A percentile compares a stretch with the other conserved stretches of the same genome.
Evolutionary conservation across 192 early-diverging fungal species (phyloP).

Genomic region (Pilobolus umbonatus): DNA sequence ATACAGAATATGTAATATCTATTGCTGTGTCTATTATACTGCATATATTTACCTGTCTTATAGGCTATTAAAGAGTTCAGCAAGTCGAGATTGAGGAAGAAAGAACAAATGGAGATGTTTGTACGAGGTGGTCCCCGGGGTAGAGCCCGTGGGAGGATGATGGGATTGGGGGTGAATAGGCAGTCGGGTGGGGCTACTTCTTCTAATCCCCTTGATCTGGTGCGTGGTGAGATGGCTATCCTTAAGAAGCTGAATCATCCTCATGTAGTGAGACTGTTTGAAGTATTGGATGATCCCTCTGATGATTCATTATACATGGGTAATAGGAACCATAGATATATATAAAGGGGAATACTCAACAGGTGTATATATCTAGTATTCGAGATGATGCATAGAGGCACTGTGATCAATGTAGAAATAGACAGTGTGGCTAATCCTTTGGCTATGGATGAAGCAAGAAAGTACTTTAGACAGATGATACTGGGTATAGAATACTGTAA

Average conservation of each 20-base stretch:
- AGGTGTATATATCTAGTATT: conserved; percentile 56
- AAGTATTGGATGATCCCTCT: conserved; percentile 88
- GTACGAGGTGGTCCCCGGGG: conserved; percentile 41
- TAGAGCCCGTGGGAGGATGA: conserved; percentile 44
- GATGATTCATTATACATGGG: conserved; percentile 77
- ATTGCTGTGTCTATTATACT: background rate
- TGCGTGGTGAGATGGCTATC: conserved; percentile 87
- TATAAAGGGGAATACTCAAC: background rate
- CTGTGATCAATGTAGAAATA: conserved; percentile 68
- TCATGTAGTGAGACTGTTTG: conserved; percentile 83
- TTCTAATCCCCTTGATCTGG: conserved; percentile 76
- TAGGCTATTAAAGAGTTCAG: conserved; percentile 93
- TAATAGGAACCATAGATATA: conserved; percentile 18
- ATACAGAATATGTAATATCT: conserved; percentile 51
- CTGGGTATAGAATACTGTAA: conserved; percentile 94
- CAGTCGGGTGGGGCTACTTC: conserved; percentile 20
- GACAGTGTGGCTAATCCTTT: conserved; percentile 49
- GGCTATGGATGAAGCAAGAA: conserved; percentile 51
- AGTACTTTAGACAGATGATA: conserved; percentile 81
- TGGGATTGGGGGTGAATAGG: conserved; percentile 48
- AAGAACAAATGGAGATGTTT: conserved; percentile 52
- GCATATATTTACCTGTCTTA: background rate
- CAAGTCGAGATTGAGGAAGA: conserved; percentile 77
- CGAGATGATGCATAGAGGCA: conserved; percentile 82
- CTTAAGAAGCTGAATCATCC: conserved; percentile 90